A percentile compares a stretch with the other conserved stretches of the same genome.
phyloP scores from a whole-genome alignment of 208 protist species.

The Leishmania guyanensis region DNA sequence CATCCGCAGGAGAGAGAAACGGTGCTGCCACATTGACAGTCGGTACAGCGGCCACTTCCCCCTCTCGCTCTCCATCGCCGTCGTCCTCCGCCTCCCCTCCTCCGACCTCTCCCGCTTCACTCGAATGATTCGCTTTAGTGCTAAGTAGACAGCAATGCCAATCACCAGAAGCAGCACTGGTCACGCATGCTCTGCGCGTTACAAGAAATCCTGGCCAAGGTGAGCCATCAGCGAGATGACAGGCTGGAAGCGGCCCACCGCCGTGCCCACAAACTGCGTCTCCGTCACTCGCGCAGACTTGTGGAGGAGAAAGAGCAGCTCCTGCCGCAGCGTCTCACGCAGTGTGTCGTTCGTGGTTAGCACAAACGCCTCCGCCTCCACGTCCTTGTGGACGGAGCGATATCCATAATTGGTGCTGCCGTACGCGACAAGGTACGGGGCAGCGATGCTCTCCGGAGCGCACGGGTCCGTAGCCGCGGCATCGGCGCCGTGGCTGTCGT shows the following conservation, averaged over 20 bases:
- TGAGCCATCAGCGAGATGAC: constrained; percentile 75
- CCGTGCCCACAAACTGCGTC: constrained; percentile 51
- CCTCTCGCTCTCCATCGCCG: not conserved
- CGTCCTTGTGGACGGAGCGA: constrained; percentile 83
- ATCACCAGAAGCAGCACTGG: not conserved
- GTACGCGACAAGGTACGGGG: constrained; percentile 78
- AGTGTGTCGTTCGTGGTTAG: constrained; percentile 56
- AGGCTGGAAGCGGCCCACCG: constrained; percentile 73
- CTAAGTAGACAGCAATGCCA: not conserved
- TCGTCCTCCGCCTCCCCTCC: not conserved
- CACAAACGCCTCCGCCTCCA: constrained; percentile 78
- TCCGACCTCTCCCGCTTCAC: not conserved
- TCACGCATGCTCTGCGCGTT: not conserved
- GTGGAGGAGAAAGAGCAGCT: constrained; percentile 61
- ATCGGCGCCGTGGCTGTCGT: not conserved
- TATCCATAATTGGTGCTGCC: constrained; percentile 91
- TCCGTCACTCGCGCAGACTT: constrained; percentile 57
- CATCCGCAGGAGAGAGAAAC: not conserved
- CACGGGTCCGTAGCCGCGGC: constrained; percentile 1
- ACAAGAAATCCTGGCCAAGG: constrained; percentile 77
- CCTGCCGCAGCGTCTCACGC: constrained; percentile 55
- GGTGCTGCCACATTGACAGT: not conserved
- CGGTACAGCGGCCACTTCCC: not conserved
- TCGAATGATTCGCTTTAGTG: not conserved
- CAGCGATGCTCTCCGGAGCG: constrained; percentile 20